These are phyloP conservation scores for Grosmannia huntii DNA, from an alignment of 2,329 filamentous ascomycete species.

Conservation along the genomic window DNA sequence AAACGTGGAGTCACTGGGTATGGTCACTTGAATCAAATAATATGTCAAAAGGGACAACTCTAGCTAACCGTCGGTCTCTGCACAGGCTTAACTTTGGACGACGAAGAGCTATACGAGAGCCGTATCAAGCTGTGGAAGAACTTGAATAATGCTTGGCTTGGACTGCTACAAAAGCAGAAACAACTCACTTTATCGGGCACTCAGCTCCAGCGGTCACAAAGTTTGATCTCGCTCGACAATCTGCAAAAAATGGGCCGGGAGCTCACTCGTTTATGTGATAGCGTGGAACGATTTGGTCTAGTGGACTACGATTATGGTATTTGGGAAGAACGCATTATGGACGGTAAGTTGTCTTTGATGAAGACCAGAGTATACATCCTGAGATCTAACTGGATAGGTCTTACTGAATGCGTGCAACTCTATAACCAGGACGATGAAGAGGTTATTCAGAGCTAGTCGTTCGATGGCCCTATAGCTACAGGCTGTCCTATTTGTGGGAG, in stretches of 20 bases:
- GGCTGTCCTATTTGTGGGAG: neutral
- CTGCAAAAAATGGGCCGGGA: constrained; percentile 74
- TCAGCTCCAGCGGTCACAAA: constrained; percentile 43
- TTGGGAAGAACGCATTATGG: constrained; percentile 85
- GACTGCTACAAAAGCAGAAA: constrained; percentile 70
- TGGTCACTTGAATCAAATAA: constrained; percentile 11
- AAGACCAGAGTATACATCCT: neutral
- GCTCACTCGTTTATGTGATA: constrained; percentile 70
- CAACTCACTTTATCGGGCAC: constrained; percentile 53
- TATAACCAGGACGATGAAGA: neutral
- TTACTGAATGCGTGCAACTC: constrained; percentile 1
- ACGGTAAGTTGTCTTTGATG: constrained; percentile 42
- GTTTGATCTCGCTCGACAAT: constrained; percentile 52
- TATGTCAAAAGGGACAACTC: neutral
- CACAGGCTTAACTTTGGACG: constrained; percentile 71
- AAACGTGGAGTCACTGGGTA: constrained; percentile 43
- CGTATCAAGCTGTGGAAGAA: constrained; percentile 82
- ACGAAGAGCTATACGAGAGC: constrained; percentile 60
- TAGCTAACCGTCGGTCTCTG: neutral
- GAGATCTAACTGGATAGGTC: neutral
- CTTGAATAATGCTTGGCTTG: constrained; percentile 88
- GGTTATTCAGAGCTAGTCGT: neutral
- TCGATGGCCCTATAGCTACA: neutral
- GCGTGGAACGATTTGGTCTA: constrained; percentile 78
- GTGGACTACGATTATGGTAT: constrained; percentile 97